A percentile compares a stretch with the other conserved stretches of the same genome.
Conservation (phyloP, 2,329 filamentous ascomycete genomes). For the Thielaviopsis musarum region DNA sequence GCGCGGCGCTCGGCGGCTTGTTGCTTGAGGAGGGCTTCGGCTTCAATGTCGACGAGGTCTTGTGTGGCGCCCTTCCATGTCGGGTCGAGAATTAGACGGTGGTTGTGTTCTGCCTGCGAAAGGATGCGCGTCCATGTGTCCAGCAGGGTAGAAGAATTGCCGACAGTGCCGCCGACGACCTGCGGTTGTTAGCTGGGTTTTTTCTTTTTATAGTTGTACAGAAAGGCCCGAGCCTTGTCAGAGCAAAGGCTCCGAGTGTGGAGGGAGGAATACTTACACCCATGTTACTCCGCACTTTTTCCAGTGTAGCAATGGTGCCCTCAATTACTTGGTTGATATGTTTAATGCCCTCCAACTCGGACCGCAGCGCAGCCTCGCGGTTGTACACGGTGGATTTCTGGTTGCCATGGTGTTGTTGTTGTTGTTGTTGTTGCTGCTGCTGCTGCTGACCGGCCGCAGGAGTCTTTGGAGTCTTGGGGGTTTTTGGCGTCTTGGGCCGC, state of each 20-base stretch:
- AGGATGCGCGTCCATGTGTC: conserved; percentile 94
- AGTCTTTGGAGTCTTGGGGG: conserved; percentile 28
- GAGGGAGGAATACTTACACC: conserved; percentile 30
- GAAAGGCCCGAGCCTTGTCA: background rate
- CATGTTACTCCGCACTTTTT: conserved; percentile 63
- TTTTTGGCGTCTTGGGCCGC: conserved; percentile 29
- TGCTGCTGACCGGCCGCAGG: conserved; percentile 18
- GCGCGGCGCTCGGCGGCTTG: conserved; percentile 63
- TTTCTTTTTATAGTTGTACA: too few species aligned
- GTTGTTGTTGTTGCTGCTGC: too few species aligned
- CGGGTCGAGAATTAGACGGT: conserved; percentile 75
- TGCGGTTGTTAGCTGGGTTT: conserved; percentile 18
- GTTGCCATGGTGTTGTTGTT: too few species aligned
- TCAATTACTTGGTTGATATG: conserved; percentile 83
- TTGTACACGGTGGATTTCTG: conserved; percentile 19
- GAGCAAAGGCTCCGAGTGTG: background rate
- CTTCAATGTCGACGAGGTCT: conserved; percentile 74
- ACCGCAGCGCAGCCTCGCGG: conserved; percentile 52
- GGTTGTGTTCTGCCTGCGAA: conserved; percentile 93
- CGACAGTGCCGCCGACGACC: conserved; percentile 75
- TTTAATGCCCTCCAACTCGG: conserved; percentile 67
- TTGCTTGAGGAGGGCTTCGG: conserved; percentile 55
- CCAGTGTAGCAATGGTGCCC: conserved; percentile 52
- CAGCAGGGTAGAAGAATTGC: conserved; percentile 72
- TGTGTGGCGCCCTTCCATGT: conserved; percentile 78